Evolutionary conservation across 768 basidiomycete species (phyloP), one percentile per base, ranked within the genome.

Genomic region (Termitomyces sp.): DNA sequence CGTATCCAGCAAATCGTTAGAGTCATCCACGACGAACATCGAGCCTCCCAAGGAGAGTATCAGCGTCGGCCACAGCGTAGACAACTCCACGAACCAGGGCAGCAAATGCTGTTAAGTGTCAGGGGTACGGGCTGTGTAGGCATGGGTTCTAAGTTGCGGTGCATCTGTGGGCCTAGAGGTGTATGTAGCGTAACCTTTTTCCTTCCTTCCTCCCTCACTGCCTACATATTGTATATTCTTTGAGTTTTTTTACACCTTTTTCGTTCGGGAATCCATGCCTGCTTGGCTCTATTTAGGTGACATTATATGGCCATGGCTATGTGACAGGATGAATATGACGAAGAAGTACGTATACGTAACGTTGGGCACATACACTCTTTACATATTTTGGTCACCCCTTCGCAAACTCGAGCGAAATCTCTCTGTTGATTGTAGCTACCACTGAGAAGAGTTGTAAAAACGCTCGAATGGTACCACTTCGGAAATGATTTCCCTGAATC

Each of bases 1-100:
- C 71, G 94, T 95, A 39, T 98, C 96, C 54, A 91, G 86, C 83
- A 98, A 96, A 76, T 85, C 92, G 49, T 87, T 99, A 58, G 96
- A 98, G 70, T 87, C 89, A 64, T 88, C 71, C 73, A 87, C 69
- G 76, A 91, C 76, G 78, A 88, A 73, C 83, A 89, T 85, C 81
- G 87, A 83, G 80, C 91, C 72, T 74, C 93, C 69, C 20, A 93
- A 91, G 58, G 88, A 93, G 71, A 92, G 88, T 57, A 89, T 98
- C 75, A 88, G 83, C 36, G 90, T 98, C 60, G 85, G 84, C 41
- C 87, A 85, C n/a, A 89, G 83, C 65, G 79, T 86, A 55, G 87
- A 89, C 67, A 73, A 81, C 58, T 82, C 79, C 65, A 77, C 79
- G 46, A 77, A 79, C 65, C 77, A 83, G 67, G 76, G 78, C 59